These are phyloP conservation scores for Pueraria montana DNA, from an alignment of 306 rosid genomes.

Conservation along the genomic window DNA sequence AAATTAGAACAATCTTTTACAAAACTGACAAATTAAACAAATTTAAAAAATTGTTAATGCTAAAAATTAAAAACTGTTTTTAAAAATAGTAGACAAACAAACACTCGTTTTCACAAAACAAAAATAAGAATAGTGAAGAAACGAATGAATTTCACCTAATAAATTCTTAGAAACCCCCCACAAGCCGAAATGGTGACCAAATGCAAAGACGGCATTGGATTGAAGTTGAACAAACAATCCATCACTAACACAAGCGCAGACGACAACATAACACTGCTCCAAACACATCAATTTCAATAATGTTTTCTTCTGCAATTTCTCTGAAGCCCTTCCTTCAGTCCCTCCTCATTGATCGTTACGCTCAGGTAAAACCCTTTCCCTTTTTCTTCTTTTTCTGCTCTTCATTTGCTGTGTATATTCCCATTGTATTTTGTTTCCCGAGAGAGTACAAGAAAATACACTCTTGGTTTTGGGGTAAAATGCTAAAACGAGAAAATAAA, in stretches of 20 bases:
- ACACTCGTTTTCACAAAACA: not conserved
- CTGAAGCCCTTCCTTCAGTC: constrained; percentile 43
- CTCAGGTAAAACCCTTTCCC: constrained; percentile 46
- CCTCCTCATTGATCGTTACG: constrained; percentile 36
- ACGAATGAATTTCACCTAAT: not conserved
- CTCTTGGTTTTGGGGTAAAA: not conserved
- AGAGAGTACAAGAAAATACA: constrained; percentile 5
- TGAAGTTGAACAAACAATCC: not conserved
- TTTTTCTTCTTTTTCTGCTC: not conserved
- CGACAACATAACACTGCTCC: constrained; percentile 31
- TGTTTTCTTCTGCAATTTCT: constrained; percentile 55
- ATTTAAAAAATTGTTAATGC: too few species aligned
- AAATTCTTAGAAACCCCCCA: not conserved
- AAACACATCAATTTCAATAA: constrained; percentile 44
- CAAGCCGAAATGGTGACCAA: not conserved
- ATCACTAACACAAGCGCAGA: not conserved
- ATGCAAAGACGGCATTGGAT: not conserved
- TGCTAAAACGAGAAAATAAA: not conserved
- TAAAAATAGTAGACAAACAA: not conserved
- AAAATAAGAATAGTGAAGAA: not conserved
- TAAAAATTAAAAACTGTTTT: not conserved
- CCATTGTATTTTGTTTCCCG: not conserved
- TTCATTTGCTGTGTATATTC: not conserved
- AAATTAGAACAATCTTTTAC: not conserved
- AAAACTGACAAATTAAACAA: too few species aligned